phyloP scores from a whole-genome alignment of 208 protist species.

The Trypanosoma caninum region DNA sequence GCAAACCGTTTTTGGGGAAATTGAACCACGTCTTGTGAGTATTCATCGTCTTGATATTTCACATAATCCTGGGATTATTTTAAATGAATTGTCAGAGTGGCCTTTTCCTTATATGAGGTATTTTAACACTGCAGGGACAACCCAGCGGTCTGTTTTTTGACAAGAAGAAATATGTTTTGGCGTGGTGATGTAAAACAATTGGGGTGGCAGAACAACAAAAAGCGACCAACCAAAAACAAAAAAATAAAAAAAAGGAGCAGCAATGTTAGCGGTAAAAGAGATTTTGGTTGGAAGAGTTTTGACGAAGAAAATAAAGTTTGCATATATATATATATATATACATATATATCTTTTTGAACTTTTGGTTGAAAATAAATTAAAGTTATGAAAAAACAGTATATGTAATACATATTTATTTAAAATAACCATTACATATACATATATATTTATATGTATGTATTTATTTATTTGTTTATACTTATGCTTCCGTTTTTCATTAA shows the following conservation, averaged over 20 bases:
- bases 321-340: conserved; percentile 11
- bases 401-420: neutral
- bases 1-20: conserved; percentile 32
- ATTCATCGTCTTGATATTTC: conserved; percentile 36
- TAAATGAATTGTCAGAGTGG: conserved; percentile 9
- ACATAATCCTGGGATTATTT: conserved; percentile 34
- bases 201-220: too few species aligned
- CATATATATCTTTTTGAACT: conserved; percentile 1
- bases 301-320: conserved; percentile 18
- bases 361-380: neutral
- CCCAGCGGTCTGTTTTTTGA: neutral
- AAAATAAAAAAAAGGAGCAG: too few species aligned
- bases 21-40: conserved; percentile 37
- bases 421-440: too few species aligned
- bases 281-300: too few species aligned
- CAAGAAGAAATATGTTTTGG: too few species aligned
- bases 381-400: neutral
- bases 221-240: too few species aligned
- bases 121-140: conserved; percentile 9
- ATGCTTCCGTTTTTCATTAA: too few species aligned
- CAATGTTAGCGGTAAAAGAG: too few species aligned
- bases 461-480: too few species aligned
- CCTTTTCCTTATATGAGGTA: conserved; percentile 17
- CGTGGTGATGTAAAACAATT: too few species aligned
- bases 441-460: conserved; percentile 2